phyloP scores from a whole-genome alignment of 2,329 filamentous ascomycete genomes.

The Leptographium radiaticola region DNA sequence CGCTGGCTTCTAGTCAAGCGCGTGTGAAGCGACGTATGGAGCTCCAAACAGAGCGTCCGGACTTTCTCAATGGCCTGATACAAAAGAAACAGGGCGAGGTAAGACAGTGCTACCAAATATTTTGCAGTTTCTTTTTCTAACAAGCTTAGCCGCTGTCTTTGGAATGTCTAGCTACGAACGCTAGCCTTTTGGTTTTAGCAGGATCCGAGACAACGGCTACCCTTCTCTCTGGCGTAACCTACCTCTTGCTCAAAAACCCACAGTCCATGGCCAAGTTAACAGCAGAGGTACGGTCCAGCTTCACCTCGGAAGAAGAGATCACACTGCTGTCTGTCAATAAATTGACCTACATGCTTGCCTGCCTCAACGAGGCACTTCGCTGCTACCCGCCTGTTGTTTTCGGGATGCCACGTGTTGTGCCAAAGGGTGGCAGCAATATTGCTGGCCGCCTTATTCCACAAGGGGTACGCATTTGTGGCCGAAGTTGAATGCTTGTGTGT shows the following conservation, averaged over 20 bases:
- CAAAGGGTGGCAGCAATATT: slow-evolving; percentile 15
- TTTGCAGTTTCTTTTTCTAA: not conserved
- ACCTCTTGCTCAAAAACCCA: slow-evolving; percentile 16
- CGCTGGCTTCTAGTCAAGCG: not conserved
- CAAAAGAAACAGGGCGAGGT: not conserved
- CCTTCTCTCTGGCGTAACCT: slow-evolving; percentile 18
- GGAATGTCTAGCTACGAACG: not conserved
- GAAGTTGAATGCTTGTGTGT: not conserved
- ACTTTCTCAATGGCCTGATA: slow-evolving; percentile 16
- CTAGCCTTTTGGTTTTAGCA: slow-evolving; percentile 15
- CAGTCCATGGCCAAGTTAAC: slow-evolving; percentile 12
- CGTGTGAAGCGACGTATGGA: slow-evolving; percentile 11
- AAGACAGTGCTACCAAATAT: not conserved
- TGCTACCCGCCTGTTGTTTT: slow-evolving; percentile 8
- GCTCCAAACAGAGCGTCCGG: slow-evolving; percentile 11
- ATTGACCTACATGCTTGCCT: slow-evolving; percentile 9
- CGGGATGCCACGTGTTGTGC: slow-evolving; percentile 3
- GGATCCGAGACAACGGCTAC: slow-evolving; percentile 36
- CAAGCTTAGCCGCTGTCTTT: not conserved
- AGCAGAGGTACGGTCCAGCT: slow-evolving; percentile 16
- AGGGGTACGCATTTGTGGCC: not conserved
- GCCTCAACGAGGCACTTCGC: slow-evolving; percentile 9
- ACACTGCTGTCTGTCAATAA: slow-evolving; percentile 1
- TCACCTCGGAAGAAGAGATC: slow-evolving; percentile 16
- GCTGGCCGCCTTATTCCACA: slow-evolving; percentile 20